Base-by-base conservation (phyloP, 257 asterid species). In the Solanum medicagineum region DNA sequence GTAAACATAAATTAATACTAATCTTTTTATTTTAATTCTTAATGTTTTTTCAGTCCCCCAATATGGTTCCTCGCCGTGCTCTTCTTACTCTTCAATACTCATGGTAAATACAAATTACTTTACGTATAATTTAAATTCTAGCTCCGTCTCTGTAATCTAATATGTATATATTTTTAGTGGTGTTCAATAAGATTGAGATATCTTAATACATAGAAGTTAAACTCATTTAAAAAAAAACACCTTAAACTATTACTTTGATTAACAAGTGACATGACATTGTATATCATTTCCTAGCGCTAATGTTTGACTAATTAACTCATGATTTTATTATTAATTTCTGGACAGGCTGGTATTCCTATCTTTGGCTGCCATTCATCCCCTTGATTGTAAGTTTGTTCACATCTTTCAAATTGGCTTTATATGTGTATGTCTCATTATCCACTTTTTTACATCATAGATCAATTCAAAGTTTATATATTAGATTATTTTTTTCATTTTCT, bases 311-410 rank as follows among this genome's bases (percentile, higher is more conserved):
- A 36, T 36, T 36, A 69, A 53, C 45, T 45, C 16, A 71, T 55
- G 24, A 26, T 55, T 53, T 83, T 24, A 63, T 40, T 29, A 80
- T 32, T 68, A 68, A 26, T 57, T 63, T 75, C 10, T 85, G 74
- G 84, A 86, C 94, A 96, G 99, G 99, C 84, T 93, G 95, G 97
- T 91, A 91, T 83, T 94, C 98, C 29, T 94, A 94, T 86, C 88
- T 91, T 6, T 94, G 99, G 99, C 92, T 95, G 10, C 99, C 99
- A 57, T 94, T 96, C 86, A 83, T 93, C 85, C 98, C 99, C 3
- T 87, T 96, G n/a, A 89, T 95, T 68, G 97, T 96, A 89, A 96
- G 98, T 88, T 19, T 36, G 44, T 86, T 68, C 82, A 11, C 24
- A 29, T 16, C 42, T 62, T 24, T 59, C 49, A n/a, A 26, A 20